Evolutionary conservation across 768 basidiomycete species (phyloP), one percentile per base, ranked within the genome.

Genomic region (Boletus tylopilopsis): DNA sequence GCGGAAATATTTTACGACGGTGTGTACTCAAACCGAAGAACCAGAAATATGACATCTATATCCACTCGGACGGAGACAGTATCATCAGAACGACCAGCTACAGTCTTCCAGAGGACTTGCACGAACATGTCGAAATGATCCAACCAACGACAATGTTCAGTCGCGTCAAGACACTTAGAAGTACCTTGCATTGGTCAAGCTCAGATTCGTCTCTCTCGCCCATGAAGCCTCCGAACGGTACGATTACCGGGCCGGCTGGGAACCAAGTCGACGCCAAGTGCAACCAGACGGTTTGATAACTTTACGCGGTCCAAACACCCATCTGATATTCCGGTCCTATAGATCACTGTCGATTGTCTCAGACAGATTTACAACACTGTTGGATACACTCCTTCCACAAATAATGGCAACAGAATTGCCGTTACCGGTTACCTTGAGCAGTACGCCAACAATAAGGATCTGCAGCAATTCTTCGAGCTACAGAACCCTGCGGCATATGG

Each of bases 141-240:
- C 84, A 87, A 53, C 87, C 87, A 0, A 88, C 87, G 3, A 88
- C 85, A 2, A 75, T 80, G 63, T 89, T 88, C 57, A 69, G 74
- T 34, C 75, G 74, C 50, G 65, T 70, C 51, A 77, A 72, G 53
- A 65, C 66, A 8, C 67, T 77, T 45, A 72, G 56, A 49, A 73
- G 73, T 5, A 77, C 71, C 0, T 56, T 79, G 22, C 67, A 71
- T 47, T 68, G 59, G 59, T 51, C 67, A 11, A 54, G 57, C 0
- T 34, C 21, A 30, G 51, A 18, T 25, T 56, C 23, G 44, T 30
- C 29, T 30, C 34, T 4, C 2, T 49, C 55, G 8, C n/a, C n/a
- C n/a, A 32, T 0, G 24, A 48, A 32, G 12, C 23, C 44, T 22
- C 45, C 53, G 19, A 48, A 24, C 1, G 52, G 49, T 33, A 60